Conservation (phyloP, 2,329 filamentous ascomycete genomes). For the Endocalyx cinctus region DNA sequence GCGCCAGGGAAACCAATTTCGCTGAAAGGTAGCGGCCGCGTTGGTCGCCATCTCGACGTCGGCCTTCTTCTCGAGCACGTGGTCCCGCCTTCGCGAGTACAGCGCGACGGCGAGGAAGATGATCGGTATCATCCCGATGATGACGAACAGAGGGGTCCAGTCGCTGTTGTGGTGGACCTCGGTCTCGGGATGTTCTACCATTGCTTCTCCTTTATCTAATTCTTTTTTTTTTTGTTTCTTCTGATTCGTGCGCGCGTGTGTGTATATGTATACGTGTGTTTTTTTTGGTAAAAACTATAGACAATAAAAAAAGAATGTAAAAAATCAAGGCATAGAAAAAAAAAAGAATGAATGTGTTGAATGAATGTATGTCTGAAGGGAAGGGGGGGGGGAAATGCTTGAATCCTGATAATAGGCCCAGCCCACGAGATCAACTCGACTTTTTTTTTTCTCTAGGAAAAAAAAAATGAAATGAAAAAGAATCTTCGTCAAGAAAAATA, state of each 20-base stretch:
- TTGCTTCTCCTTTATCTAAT: background rate
- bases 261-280: constrained; percentile 3
- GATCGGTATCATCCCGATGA: constrained; percentile 19
- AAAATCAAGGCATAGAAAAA: background rate
- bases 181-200: constrained; percentile 2
- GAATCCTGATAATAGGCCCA: no score
- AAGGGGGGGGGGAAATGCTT: no score
- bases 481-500: background rate
- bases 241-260: background rate
- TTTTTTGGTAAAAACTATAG: no score
- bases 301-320: no score
- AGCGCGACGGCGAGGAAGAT: constrained; percentile 13
- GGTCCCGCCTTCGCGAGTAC: constrained; percentile 14
- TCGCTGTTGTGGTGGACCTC: constrained; percentile 14
- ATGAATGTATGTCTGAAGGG: no score
- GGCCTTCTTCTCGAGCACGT: background rate
- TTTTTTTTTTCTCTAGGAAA: background rate
- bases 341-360: background rate
- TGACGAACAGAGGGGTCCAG: constrained; percentile 20
- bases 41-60: constrained; percentile 22
- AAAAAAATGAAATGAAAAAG: background rate
- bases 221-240: background rate
- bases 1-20: constrained; percentile 8
- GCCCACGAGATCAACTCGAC: constrained; percentile 5
- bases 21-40: constrained; percentile 27